phyloP scores from a whole-genome alignment of 2,329 filamentous ascomycete genomes.

The Microthyrium microscopicum region DNA sequence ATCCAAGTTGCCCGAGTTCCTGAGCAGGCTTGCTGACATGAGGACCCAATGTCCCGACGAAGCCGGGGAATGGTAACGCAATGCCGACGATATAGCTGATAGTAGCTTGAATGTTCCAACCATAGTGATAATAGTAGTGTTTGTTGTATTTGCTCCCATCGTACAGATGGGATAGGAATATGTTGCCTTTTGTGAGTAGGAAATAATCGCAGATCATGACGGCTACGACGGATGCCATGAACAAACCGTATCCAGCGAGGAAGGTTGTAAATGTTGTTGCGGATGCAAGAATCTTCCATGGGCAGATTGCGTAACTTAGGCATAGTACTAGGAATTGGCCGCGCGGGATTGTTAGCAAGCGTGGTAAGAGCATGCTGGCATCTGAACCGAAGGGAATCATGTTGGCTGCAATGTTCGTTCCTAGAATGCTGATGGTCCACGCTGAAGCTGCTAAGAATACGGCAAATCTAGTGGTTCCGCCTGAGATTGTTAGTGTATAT shows the following conservation, averaged over 20 bases:
- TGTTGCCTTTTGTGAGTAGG: conserved; percentile 10
- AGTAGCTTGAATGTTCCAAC: no score
- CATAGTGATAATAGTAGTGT: no score
- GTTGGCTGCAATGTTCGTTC: conserved; percentile 15
- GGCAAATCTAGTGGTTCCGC: conserved; percentile 12
- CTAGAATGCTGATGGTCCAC: conserved; percentile 13
- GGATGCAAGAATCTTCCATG: conserved; percentile 11
- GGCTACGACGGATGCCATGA: conserved; percentile 13
- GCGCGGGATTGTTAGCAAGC: conserved; percentile 15
- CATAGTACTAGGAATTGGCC: conserved; percentile 8
- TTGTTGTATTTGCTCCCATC: no score
- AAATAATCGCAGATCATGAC: conserved; percentile 2
- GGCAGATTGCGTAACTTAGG: conserved; percentile 7
- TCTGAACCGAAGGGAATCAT: conserved; percentile 16
- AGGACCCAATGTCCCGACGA: neutral
- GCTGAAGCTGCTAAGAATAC: conserved; percentile 14
- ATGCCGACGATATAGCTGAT: no score
- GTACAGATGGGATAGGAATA: conserved; percentile 12
- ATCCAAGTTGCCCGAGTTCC: no score
- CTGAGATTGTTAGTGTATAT: no score
- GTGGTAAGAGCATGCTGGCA: conserved; percentile 26
- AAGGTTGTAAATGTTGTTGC: conserved; percentile 8
- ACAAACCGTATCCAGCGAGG: conserved; percentile 13
- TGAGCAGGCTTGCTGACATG: no score
- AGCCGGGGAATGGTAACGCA: neutral